Conservation (phyloP, 73 alveolate genomes). For the Breviolum minutum region DNA sequence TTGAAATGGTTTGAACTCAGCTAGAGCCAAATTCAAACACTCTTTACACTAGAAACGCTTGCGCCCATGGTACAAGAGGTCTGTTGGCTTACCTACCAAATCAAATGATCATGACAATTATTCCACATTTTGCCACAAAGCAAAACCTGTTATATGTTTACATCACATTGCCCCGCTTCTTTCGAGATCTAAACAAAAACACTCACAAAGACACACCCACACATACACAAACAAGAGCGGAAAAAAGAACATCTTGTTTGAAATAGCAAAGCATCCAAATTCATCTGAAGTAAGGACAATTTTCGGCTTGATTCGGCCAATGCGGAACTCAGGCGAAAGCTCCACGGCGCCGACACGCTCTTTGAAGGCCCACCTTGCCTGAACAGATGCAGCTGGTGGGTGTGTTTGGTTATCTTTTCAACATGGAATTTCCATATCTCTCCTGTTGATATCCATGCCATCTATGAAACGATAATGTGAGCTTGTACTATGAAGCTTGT, state of each 20-base stretch:
- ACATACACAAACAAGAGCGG: background rate
- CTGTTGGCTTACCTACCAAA: no score
- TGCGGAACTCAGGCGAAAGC: background rate
- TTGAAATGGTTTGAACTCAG: no score
- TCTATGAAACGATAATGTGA: no score
- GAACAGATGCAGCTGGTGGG: no score
- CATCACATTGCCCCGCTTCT: background rate
- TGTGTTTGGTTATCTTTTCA: no score
- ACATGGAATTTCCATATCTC: no score
- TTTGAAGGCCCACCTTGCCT: constrained; percentile 70
- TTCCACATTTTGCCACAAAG: background rate
- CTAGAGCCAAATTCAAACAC: no score
- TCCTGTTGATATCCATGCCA: no score
- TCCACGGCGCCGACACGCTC: constrained; percentile 28
- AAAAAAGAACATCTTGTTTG: background rate
- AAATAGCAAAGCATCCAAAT: background rate
- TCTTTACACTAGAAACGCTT: no score
- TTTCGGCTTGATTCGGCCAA: background rate
- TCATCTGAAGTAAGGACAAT: background rate
- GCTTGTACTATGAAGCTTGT: no score
- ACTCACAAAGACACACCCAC: background rate
- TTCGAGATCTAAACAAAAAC: background rate
- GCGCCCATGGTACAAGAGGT: no score
- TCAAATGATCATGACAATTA: no score
- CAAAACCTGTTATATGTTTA: background rate